These are phyloP conservation scores for Cenococcum geophilum DNA, from an alignment of 495 filamentous ascomycete species.

Conservation along the genomic window DNA sequence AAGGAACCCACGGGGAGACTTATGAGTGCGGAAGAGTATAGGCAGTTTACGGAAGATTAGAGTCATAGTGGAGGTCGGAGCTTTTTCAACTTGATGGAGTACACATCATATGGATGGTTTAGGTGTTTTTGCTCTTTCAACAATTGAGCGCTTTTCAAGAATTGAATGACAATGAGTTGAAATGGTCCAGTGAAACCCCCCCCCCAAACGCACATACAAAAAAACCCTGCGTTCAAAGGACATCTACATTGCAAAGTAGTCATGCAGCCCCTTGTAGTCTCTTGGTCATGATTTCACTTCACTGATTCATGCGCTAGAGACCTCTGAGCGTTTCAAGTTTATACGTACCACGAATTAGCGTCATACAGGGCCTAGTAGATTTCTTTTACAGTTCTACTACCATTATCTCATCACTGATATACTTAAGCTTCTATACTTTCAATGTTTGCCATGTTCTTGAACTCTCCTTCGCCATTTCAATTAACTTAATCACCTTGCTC, in stretches of 20 bases:
- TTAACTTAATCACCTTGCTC: conserved; percentile 62
- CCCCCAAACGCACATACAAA: too few relatives aligned
- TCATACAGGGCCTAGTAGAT: background rate
- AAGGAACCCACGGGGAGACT: conserved; percentile 62
- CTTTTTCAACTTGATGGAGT: background rate
- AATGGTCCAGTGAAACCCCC: too few relatives aligned
- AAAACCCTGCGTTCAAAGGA: too few relatives aligned
- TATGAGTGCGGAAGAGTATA: conserved; percentile 70
- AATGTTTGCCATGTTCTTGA: conserved; percentile 59
- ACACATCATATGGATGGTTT: background rate
- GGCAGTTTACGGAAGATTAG: conserved; percentile 55
- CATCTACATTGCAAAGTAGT: too few relatives aligned
- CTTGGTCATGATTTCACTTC: too few relatives aligned
- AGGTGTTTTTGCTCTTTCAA: conserved; percentile 6
- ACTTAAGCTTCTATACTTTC: background rate
- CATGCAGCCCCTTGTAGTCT: too few relatives aligned
- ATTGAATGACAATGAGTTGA: too few relatives aligned
- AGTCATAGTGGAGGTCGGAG: background rate
- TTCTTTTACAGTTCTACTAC: background rate
- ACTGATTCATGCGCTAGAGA: too few relatives aligned
- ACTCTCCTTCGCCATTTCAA: conserved; percentile 67
- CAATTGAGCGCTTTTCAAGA: background rate
- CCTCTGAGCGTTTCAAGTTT: too few relatives aligned
- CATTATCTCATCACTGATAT: too few relatives aligned
- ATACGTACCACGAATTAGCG: background rate